Evolutionary conservation across 2,329 filamentous ascomycete species (phyloP).

Genomic region (Zasmidium angulare): DNA sequence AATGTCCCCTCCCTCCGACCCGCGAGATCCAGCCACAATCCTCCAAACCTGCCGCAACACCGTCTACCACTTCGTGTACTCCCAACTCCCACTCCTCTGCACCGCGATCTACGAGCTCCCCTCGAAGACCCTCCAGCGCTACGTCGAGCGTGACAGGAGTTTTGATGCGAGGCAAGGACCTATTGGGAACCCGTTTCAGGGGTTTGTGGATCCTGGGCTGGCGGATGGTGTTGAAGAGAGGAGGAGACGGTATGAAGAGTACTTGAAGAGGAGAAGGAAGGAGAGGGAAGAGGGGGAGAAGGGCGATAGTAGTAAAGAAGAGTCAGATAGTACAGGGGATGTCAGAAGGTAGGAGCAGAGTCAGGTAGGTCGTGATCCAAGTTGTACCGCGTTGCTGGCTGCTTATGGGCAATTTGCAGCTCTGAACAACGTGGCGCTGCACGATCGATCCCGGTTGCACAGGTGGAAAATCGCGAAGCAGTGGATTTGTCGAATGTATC

Average conservation of each 20-base stretch:
- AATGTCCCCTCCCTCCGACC: slow-evolving; percentile 7
- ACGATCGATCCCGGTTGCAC: too few relatives aligned
- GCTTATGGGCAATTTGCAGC: too few relatives aligned
- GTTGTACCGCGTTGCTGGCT: neutral
- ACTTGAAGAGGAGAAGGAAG: slow-evolving; percentile 5
- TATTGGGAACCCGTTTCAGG: slow-evolving; percentile 20
- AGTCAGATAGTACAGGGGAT: too few relatives aligned
- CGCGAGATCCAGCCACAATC: slow-evolving; percentile 16
- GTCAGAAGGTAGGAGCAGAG: neutral
- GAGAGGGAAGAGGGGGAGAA: neutral
- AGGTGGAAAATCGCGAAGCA: neutral
- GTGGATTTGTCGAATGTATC: neutral
- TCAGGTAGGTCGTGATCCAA: neutral
- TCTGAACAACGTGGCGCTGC: too few relatives aligned
- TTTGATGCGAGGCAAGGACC: slow-evolving; percentile 22
- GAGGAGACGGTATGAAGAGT: slow-evolving; percentile 11
- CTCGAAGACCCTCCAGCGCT: slow-evolving; percentile 15
- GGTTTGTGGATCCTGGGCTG: slow-evolving; percentile 21
- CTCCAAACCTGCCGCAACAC: slow-evolving; percentile 13
- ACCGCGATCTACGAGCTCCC: slow-evolving; percentile 15
- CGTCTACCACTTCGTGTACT: slow-evolving; percentile 13
- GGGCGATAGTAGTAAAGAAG: neutral
- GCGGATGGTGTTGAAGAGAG: slow-evolving; percentile 21
- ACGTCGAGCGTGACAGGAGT: slow-evolving; percentile 19
- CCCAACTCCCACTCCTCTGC: slow-evolving; percentile 16